Evolutionary conservation across 495 filamentous ascomycete species (phyloP), one percentile per base, ranked within the genome.

Genomic region (Aspergillus steynii): DNA sequence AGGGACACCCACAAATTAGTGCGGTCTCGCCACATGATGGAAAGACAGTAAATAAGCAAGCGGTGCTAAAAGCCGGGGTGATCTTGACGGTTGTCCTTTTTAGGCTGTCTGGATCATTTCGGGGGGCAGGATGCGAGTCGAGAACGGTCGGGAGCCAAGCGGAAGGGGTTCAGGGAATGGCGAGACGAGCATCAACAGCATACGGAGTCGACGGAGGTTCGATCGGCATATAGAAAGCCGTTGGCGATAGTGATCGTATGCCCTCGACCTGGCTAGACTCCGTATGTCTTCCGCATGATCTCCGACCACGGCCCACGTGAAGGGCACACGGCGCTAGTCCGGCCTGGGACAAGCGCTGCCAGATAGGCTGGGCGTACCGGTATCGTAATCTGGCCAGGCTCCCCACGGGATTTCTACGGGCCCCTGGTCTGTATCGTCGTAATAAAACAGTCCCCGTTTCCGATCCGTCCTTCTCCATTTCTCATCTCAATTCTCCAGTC

Each of bases 21-120:
- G 78, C 95, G 87, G 84, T 99, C 95, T 80, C 95, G 92, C 90
- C 91, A 97, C 90, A 96, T 94, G 68, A 28, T 66, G 63, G n/a
- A 61, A 20, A 55, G 53, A 42, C 53, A 47, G 20, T 20, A 20
- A 47, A 15, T 53, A 55, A 34, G 53, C 37, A 50, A 31, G 34
- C 50, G 61, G 51, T 42, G 50, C 15, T 37, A 67, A 75, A 68
- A 65, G 63, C 45, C 62, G 62, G 46, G 50, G 55, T 61, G 20
- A 28, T 54, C 50, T 50, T 55, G 60, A 49, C 26, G 53, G 59
- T 54, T 37, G 31, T 62, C 59, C 64, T 60, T 57, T 61, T 50
- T 70, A 70, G 53, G 61, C 58, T 63, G 51, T 42, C 53, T 48
- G 61, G 53, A 56, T 61, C 67, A 68, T 71, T 4, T 42, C 64